Evolutionary conservation across 1,284 basidiomycete genomes (phyloP).

Genomic region (Cystobasidium slooffiae): DNA sequence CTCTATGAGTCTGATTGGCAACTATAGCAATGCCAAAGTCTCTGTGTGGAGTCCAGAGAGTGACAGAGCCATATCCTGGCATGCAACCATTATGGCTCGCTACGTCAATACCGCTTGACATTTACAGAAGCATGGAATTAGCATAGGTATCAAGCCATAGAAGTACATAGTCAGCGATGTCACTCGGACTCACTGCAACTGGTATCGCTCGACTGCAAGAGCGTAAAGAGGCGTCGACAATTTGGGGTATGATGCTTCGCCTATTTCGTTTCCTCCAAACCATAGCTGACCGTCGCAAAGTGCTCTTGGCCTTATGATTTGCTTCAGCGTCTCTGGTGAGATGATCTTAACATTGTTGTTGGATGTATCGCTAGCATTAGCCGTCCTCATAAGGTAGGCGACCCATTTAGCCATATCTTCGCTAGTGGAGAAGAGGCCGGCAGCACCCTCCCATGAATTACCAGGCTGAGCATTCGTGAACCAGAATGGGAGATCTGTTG

Average conservation of each 20-base stretch:
- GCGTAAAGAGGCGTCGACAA: constrained; percentile 12
- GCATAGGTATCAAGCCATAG: background rate
- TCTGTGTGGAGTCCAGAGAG: constrained; percentile 14
- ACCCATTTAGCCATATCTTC: constrained; percentile 18
- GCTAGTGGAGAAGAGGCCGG: constrained; percentile 21
- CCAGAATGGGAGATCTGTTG: background rate
- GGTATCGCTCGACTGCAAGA: background rate
- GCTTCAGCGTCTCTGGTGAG: background rate
- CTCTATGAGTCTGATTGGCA: constrained; percentile 6
- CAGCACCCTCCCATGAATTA: constrained; percentile 8
- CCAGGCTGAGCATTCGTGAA: background rate
- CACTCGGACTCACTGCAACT: background rate
- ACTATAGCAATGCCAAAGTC: constrained; percentile 19
- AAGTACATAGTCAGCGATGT: background rate
- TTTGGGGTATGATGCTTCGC: constrained; percentile 10
- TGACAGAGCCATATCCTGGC: background rate
- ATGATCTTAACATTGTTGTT: constrained; percentile 3
- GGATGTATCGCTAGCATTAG: background rate
- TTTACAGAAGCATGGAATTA: background rate
- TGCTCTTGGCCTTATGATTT: background rate
- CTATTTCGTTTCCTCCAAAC: background rate
- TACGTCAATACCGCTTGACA: constrained; percentile 21
- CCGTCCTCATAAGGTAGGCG: constrained; percentile 5
- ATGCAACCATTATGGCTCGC: background rate
- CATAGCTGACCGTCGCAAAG: background rate